phyloP scores from a whole-genome alignment of 768 basidiomycete genomes.

The Megacollybia marginata region DNA sequence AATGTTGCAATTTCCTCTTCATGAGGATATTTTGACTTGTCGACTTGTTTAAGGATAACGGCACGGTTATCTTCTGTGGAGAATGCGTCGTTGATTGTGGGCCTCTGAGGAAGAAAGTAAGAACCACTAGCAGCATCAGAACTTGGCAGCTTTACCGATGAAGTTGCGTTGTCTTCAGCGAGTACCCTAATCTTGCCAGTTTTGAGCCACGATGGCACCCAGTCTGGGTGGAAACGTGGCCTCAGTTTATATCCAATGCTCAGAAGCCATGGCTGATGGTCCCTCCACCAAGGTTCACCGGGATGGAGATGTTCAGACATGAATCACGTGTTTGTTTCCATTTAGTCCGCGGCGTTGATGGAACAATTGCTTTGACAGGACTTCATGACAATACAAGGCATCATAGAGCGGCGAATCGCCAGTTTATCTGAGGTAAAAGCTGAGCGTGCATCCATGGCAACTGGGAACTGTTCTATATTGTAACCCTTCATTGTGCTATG shows the following conservation, averaged over 20 bases:
- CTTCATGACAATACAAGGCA: too few relatives aligned
- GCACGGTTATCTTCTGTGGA: constrained; percentile 3
- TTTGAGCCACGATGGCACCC: constrained; percentile 12
- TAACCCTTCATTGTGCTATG: too few relatives aligned
- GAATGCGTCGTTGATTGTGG: constrained; percentile 6
- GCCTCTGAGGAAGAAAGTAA: not conserved
- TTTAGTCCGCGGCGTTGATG: too few relatives aligned
- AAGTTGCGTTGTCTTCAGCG: not conserved
- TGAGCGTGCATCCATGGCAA: too few relatives aligned
- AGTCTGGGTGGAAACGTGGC: constrained; percentile 11
- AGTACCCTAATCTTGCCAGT: constrained; percentile 1
- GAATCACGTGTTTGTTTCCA: too few relatives aligned
- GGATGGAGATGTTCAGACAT: not conserved
- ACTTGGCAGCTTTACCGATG: too few relatives aligned
- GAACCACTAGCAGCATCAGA: too few relatives aligned
- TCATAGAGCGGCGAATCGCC: too few relatives aligned
- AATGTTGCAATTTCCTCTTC: constrained; percentile 18
- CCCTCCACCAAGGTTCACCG: constrained; percentile 2
- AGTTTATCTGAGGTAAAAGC: too few relatives aligned
- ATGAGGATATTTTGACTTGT: constrained; percentile 7
- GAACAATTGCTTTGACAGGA: too few relatives aligned
- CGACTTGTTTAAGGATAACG: constrained; percentile 4
- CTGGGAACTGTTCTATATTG: too few relatives aligned
- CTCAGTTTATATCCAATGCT: constrained; percentile 12
- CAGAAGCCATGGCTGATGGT: constrained; percentile 8